phyloP scores from a whole-genome alignment of 257 asterid species.

The Ehretia macrophylla region DNA sequence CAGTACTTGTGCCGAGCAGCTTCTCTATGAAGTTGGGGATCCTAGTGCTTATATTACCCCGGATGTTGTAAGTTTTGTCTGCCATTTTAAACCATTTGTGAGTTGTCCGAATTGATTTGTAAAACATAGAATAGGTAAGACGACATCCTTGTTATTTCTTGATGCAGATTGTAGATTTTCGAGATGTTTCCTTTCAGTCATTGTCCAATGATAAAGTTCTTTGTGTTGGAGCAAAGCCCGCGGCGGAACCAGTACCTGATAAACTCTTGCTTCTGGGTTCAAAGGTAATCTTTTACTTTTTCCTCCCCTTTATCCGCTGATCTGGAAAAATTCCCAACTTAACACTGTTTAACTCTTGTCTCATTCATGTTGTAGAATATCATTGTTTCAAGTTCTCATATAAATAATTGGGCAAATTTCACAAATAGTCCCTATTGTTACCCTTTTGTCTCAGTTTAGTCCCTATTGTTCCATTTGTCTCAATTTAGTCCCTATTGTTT shows the following conservation, averaged over 20 bases:
- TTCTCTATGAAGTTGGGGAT: conserved; percentile 96
- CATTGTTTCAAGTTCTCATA: too few relatives aligned
- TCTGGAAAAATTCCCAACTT: too few relatives aligned
- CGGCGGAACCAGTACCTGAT: conserved; percentile 46
- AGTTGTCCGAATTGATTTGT: conserved; percentile 1
- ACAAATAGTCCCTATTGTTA: too few relatives aligned
- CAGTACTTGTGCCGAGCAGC: conserved; percentile 89
- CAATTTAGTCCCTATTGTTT: too few relatives aligned
- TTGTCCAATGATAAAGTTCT: conserved; percentile 66
- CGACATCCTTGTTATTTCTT: conserved; percentile 17
- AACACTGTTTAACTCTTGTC: too few relatives aligned
- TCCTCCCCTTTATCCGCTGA: background rate
- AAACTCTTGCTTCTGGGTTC: conserved; percentile 69
- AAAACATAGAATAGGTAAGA: background rate
- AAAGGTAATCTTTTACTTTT: conserved; percentile 37
- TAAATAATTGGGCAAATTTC: too few relatives aligned
- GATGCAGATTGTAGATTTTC: conserved; percentile 68
- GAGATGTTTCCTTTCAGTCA: conserved; percentile 66
- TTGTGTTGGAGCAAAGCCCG: conserved; percentile 88
- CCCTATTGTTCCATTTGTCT: too few relatives aligned
- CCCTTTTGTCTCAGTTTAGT: too few relatives aligned
- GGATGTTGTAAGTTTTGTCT: conserved; percentile 62
- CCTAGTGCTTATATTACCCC: conserved; percentile 92
- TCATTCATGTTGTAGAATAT: too few relatives aligned
- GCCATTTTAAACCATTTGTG: too few relatives aligned